A percentile compares a stretch with the other conserved stretches of the same genome.
These are phyloP conservation scores for Herpetomonas samuelpessoai DNA, from an alignment of 208 protist genomes.

Conservation along the genomic window DNA sequence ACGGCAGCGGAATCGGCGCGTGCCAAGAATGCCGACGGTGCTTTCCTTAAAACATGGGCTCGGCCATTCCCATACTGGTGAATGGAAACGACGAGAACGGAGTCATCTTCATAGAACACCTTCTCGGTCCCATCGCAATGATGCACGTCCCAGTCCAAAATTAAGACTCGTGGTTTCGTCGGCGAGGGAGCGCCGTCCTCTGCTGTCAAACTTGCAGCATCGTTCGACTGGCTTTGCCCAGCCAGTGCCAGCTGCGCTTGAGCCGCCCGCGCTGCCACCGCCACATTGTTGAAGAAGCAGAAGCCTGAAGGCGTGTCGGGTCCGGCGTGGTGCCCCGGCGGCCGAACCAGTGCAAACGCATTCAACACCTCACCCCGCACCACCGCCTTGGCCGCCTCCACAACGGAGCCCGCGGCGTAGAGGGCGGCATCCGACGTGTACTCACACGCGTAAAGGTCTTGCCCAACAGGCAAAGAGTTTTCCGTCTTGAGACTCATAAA, in stretches of 20 bases:
- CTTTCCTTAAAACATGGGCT: constrained; percentile 67
- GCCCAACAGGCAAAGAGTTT: constrained; percentile 32
- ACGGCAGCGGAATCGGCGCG: neutral
- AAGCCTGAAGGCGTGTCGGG: constrained; percentile 67
- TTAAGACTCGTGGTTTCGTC: constrained; percentile 59
- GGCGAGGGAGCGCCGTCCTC: too few relatives aligned
- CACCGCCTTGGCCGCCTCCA: constrained; percentile 65
- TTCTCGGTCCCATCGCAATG: constrained; percentile 95
- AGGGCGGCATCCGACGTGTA: constrained; percentile 64
- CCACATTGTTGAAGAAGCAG: constrained; percentile 93
- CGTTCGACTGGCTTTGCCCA: too few relatives aligned
- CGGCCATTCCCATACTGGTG: constrained; percentile 85
- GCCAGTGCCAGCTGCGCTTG: too few relatives aligned
- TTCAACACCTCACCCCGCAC: constrained; percentile 57
- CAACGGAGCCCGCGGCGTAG: constrained; percentile 63
- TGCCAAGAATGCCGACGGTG: constrained; percentile 7
- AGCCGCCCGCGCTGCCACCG: constrained; percentile 78
- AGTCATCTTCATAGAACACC: constrained; percentile 90
- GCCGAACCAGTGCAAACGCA: constrained; percentile 84
- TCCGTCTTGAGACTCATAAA: constrained; percentile 25
- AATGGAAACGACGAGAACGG: constrained; percentile 92
- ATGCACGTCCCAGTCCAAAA: constrained; percentile 96
- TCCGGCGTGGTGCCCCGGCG: constrained; percentile 85
- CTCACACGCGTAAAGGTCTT: constrained; percentile 75
- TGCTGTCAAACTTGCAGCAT: too few relatives aligned